Conservation (phyloP, 805 yeast genomes). For the Candida pini region DNA sequence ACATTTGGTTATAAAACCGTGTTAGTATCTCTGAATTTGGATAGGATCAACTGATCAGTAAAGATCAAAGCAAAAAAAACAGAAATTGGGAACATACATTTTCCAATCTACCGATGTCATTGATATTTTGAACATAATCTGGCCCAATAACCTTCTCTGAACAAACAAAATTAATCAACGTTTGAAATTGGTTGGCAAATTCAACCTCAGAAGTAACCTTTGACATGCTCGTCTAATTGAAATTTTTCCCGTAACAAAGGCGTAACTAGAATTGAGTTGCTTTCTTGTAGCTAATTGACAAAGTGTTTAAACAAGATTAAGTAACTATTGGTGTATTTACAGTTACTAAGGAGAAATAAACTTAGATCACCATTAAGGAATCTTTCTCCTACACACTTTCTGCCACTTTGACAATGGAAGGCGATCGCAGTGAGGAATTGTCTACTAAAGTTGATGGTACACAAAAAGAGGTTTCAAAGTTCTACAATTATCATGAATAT, state of each 20-base stretch:
- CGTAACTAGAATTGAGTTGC: no score
- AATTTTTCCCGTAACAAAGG: no score
- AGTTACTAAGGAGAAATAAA: no score
- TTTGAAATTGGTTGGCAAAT: constrained; percentile 44
- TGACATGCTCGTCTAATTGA: constrained; percentile 9
- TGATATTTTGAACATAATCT: constrained; percentile 7
- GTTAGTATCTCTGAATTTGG: constrained; percentile 6
- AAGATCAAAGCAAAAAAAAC: no score
- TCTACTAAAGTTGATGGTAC: neutral
- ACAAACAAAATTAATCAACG: constrained; percentile 41
- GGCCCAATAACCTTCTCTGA: constrained; percentile 20
- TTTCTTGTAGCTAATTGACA: no score
- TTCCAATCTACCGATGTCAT: constrained; percentile 3
- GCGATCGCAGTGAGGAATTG: no score
- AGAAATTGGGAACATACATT: constrained; percentile 12
- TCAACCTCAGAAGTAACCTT: constrained; percentile 33
- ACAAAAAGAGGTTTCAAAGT: constrained; percentile 17
- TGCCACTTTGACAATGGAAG: no score
- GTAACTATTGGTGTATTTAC: no score
- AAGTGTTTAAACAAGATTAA: no score
- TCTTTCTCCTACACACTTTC: no score
- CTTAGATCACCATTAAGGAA: no score
- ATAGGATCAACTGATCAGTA: no score
- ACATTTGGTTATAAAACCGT: neutral
- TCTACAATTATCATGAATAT: constrained; percentile 69